Evolutionary conservation across 306 rosid species (phyloP).

Genomic region (Macrotyloma uniflorum): DNA sequence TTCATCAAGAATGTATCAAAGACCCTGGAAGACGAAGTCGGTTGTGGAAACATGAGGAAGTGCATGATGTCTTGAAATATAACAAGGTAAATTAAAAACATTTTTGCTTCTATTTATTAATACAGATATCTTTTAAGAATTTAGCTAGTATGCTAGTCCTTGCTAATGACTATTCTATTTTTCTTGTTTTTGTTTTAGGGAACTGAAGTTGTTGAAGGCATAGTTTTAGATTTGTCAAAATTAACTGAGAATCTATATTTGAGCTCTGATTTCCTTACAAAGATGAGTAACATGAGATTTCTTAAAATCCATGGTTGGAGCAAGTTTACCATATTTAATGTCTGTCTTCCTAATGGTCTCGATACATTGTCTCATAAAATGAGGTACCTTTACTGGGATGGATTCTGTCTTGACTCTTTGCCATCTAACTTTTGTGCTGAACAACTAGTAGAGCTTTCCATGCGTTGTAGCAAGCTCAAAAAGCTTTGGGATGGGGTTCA

Average conservation of each 20-base stretch:
- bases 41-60: slow-evolving; percentile 4
- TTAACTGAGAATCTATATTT: neutral
- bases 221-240: neutral
- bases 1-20: neutral
- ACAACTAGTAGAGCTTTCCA: slow-evolving; percentile 3
- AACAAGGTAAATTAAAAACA: slow-evolving; percentile 1
- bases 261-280: neutral
- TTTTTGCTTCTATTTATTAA: neutral
- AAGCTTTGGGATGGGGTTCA: neutral
- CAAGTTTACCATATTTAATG: neutral
- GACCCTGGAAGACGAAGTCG: neutral
- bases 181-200: neutral
- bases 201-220: neutral
- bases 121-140: neutral
- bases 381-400: neutral
- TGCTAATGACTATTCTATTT: neutral
- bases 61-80: neutral
- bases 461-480: neutral
- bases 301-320: neutral
- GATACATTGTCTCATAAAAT: neutral
- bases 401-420: neutral
- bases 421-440: slow-evolving; percentile 16
- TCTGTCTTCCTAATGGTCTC: neutral
- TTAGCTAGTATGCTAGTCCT: neutral
- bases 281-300: slow-evolving; percentile 12